Conservation (phyloP, 2,329 filamentous ascomycete genomes). For the Fusarium sp. region DNA sequence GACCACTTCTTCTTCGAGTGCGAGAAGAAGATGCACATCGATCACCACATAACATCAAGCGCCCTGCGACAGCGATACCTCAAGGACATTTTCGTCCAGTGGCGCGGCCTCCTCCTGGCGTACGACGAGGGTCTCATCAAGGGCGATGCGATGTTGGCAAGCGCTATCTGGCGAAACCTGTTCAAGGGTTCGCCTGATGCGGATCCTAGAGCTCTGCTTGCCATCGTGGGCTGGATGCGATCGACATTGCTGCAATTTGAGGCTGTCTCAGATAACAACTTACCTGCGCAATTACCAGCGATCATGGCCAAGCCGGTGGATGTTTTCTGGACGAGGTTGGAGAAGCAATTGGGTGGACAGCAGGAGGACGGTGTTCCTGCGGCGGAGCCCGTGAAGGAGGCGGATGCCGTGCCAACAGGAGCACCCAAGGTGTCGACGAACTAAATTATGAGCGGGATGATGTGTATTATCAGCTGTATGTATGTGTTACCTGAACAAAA, state of each 20-base stretch:
- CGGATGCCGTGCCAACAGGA: slow-evolving; percentile 20
- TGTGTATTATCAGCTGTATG: slow-evolving; percentile 46
- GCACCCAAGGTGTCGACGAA: slow-evolving; percentile 41
- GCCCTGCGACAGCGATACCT: slow-evolving; percentile 73
- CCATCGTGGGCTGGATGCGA: slow-evolving; percentile 69
- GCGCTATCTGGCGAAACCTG: slow-evolving; percentile 93
- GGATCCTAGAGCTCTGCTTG: slow-evolving; percentile 64
- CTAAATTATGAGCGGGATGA: slow-evolving; percentile 15
- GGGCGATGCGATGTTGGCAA: slow-evolving; percentile 80
- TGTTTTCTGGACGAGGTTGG: slow-evolving; percentile 60
- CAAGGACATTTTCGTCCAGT: slow-evolving; percentile 94
- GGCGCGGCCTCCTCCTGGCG: slow-evolving; percentile 86
- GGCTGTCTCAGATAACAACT: slow-evolving; percentile 60
- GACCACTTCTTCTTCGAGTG: slow-evolving; percentile 96
- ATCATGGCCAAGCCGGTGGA: slow-evolving; percentile 54
- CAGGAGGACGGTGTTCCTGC: slow-evolving; percentile 39
- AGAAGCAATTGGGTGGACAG: slow-evolving; percentile 55
- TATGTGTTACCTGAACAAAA: slow-evolving; percentile 14
- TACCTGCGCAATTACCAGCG: slow-evolving; percentile 50
- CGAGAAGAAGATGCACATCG: slow-evolving; percentile 84
- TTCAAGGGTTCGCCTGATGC: slow-evolving; percentile 76
- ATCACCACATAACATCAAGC: slow-evolving; percentile 76
- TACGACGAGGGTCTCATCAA: slow-evolving; percentile 85
- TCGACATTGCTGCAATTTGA: slow-evolving; percentile 62
- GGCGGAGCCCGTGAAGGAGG: slow-evolving; percentile 37